Base-by-base conservation (phyloP, 306 rosid species). In the Echinosophora koreensis region DNA sequence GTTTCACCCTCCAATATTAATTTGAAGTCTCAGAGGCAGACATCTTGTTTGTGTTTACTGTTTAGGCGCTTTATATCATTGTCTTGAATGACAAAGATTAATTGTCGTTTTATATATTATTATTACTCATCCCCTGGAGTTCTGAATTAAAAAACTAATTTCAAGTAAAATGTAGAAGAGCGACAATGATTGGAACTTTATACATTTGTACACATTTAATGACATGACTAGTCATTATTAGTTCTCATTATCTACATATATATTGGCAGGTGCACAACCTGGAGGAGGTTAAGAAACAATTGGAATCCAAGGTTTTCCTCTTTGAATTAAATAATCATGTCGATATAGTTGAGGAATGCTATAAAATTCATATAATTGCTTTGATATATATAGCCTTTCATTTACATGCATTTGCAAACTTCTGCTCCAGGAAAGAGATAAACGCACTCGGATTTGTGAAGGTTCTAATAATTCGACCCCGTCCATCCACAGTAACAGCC, bases 281-380 rank as follows among this genome's bases (percentile, higher is more conserved):
- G 49, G 85, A 59, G 78, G 89, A 86, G 80, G 34, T 71, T 8
- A 82, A 89, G 75, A 80, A 76, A 18, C 75, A 90, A 22, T 90
- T 93, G 69, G 75, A 77, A 72, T 79, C 87, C 13, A 82, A 93
- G 98, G 97, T 90, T 82, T 54, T 38, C 17, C 16, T 47, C 5
- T 37, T 37, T 37, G 2, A 35, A 3, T 44, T 18, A 55, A 47
- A 52, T 57, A 42, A 66, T 17, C 8, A 59, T 17, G 49, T 15
- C 22, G 1, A 22, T 66, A 15, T 52, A 37, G 59, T 41, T 28
- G 14, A 18, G 32, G 17, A 70, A 49, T 34, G 14, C 12, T 44
- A 17, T 52, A 34, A 30, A 67, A 10, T 14, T 61, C 8, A 11
- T 47, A 15, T 10, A 54, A 49, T 35, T 74, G n/a, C 9, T n/a